Evolutionary conservation across 169 alveolate genomes (phyloP).

Genomic region (Ophryocystis elektroscirrha): DNA sequence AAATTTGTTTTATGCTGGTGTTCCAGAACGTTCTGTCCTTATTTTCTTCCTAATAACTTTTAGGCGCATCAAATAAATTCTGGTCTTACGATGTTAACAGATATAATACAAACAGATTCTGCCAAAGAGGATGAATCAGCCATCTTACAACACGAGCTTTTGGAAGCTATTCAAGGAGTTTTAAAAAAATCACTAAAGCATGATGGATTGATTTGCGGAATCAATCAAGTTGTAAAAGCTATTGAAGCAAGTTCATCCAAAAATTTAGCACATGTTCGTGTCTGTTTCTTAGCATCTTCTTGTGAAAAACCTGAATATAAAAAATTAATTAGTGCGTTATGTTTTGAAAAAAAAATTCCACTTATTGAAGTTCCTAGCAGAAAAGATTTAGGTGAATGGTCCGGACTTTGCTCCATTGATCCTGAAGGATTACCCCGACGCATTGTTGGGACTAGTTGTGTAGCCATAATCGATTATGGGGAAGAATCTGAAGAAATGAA

Average conservation of each 20-base stretch:
- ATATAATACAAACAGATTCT: too few species aligned
- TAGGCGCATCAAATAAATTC: too few species aligned
- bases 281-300: slow-evolving; percentile 44
- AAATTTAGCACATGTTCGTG: background rate
- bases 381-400: slow-evolving; percentile 82
- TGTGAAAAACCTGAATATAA: slow-evolving; percentile 64
- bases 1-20: too few species aligned
- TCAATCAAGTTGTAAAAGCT: slow-evolving; percentile 64
- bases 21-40: too few species aligned
- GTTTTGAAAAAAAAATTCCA: slow-evolving; percentile 66
- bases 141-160: too few species aligned
- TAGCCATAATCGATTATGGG: slow-evolving; percentile 75
- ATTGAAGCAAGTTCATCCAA: slow-evolving; percentile 57
- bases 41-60: too few species aligned
- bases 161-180: slow-evolving; percentile 12
- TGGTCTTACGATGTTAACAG: too few species aligned
- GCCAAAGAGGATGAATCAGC: too few species aligned
- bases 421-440: slow-evolving; percentile 71
- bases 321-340: slow-evolving; percentile 54
- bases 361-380: slow-evolving; percentile 68
- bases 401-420: slow-evolving; percentile 80
- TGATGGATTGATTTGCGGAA: slow-evolving; percentile 63
- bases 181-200: slow-evolving; percentile 37
- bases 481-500: slow-evolving; percentile 72
- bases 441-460: slow-evolving; percentile 82